A percentile compares a stretch with the other conserved stretches of the same genome.
Evolutionary conservation across 352 stramenopile genomes (phyloP).

Genomic region (Phytophthora kernoviae): DNA sequence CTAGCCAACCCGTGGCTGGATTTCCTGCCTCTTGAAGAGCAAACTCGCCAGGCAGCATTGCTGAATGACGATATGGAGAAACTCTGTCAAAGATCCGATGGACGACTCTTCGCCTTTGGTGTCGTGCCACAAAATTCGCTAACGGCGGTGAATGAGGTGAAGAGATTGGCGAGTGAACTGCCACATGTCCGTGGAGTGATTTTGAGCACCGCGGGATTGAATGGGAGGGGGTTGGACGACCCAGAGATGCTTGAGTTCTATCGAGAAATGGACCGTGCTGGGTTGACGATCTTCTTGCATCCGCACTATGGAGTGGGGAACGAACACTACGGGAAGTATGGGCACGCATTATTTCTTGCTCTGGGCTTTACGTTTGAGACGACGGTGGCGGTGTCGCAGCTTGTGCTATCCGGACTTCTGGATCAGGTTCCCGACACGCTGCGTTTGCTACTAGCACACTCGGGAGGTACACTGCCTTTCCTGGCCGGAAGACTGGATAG

Average conservation of each 20-base stretch:
- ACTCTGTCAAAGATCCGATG: slow-evolving; percentile 46
- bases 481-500: slow-evolving; percentile 62
- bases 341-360: slow-evolving; percentile 62
- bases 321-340: slow-evolving; percentile 60
- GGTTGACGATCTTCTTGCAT: slow-evolving; percentile 64
- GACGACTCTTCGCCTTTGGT: slow-evolving; percentile 56
- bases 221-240: slow-evolving; percentile 62
- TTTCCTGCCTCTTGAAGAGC: slow-evolving; percentile 56
- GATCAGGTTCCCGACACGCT: slow-evolving; percentile 49
- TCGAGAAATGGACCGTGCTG: slow-evolving; percentile 39
- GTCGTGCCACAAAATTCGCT: slow-evolving; percentile 46
- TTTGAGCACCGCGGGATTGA: slow-evolving; percentile 56
- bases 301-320: slow-evolving; percentile 74
- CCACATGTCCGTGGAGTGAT: slow-evolving; percentile 54
- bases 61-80: slow-evolving; percentile 66
- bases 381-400: slow-evolving; percentile 57
- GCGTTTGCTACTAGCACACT: slow-evolving; percentile 60
- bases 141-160: slow-evolving; percentile 44
- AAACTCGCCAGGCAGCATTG: slow-evolving; percentile 41
- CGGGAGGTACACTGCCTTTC: slow-evolving; percentile 67
- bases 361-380: slow-evolving; percentile 77
- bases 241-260: slow-evolving; percentile 63
- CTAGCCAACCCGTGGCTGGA: slow-evolving; percentile 78
- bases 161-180: slow-evolving; percentile 38
- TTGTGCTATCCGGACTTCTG: slow-evolving; percentile 62